Base-by-base conservation (phyloP, 164 flowering plant species). In the Annona squamosa region DNA sequence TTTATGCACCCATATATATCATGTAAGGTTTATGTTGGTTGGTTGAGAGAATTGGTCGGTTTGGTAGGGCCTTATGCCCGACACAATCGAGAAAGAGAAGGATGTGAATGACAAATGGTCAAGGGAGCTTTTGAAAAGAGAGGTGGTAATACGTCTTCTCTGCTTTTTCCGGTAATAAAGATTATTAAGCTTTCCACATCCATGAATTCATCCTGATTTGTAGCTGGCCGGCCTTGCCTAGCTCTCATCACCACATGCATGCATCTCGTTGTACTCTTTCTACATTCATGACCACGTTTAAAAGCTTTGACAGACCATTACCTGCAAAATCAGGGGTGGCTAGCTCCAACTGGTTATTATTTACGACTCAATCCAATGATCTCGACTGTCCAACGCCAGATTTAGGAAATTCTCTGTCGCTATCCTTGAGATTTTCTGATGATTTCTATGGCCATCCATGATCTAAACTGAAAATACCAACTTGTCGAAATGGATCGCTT, bases 161-260 rank as follows among this genome's bases (percentile, higher is more conserved):
- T 66, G 5, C 45, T 42, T 66, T 3, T 42, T 66, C 37, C 37
- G 12, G 68, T 66, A 66, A 66, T 52, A 66, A 37, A 64, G 10
- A 64, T 26, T 26, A 43, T 19, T 64, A 64, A 64, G 5, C 67
- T 64, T 64, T 64, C 59, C 67, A 19, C 67, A 64, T 64, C 67
- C 68, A 66, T 66, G 46, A 46, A 66, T 44, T 9, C 63, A 59
- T 59, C n/a, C n/a, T 59, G n/a, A 59, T 4, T 16, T 12, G n/a
- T 59, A 59, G 63, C 16, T 16, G n/a, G 63, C 63, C n/a, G 10
- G 3, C 3, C 4, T 13, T 3, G 63, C 63, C 63, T 59, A 59
- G 63, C 18, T 5, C 63, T 59, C n/a, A 16, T 13, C 4, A 18
- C 4, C 63, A 59, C 63, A 16, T 16, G 63, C 37, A 26, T 59